phyloP scores from a whole-genome alignment of 2,329 filamentous ascomycete genomes.

The Sclerotinia minor region DNA sequence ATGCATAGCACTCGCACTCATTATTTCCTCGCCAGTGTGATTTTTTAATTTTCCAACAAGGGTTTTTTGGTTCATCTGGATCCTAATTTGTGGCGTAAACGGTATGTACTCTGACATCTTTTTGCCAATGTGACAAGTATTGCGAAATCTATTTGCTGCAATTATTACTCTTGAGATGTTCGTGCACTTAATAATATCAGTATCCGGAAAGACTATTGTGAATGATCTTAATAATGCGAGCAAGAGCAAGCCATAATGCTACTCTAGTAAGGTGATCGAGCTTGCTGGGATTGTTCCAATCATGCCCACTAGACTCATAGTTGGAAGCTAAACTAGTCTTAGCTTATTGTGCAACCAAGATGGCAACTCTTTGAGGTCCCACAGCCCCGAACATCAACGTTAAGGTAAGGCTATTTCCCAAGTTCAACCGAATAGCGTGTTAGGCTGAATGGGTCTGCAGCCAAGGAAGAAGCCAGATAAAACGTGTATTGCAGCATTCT shows the following conservation, averaged over 20 bases:
- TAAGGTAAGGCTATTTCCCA: background rate
- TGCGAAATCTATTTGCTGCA: background rate
- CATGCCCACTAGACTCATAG: background rate
- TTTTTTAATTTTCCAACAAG: background rate
- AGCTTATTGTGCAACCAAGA: background rate
- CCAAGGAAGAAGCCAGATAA: constrained; percentile 6
- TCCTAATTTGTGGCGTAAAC: background rate
- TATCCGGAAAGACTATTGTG: background rate
- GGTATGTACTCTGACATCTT: background rate
- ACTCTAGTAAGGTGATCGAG: background rate
- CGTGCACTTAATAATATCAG: background rate
- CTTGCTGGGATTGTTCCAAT: background rate
- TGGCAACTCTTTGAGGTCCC: background rate
- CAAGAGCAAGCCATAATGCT: background rate
- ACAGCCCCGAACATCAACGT: constrained; percentile 2
- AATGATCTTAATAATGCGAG: background rate
- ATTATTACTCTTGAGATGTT: background rate
- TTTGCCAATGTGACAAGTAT: background rate
- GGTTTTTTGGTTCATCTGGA: background rate
- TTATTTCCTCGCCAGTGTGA: background rate
- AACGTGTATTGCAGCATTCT: background rate
- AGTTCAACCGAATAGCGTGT: background rate
- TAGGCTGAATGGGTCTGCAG: constrained; percentile 6
- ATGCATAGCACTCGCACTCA: constrained; percentile 10
- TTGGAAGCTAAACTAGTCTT: background rate